Percentiles rank a stretch among this genome's conserved stretches.
Evolutionary conservation across 805 yeast species (phyloP).

Genomic region (Candida dajiaensis): DNA sequence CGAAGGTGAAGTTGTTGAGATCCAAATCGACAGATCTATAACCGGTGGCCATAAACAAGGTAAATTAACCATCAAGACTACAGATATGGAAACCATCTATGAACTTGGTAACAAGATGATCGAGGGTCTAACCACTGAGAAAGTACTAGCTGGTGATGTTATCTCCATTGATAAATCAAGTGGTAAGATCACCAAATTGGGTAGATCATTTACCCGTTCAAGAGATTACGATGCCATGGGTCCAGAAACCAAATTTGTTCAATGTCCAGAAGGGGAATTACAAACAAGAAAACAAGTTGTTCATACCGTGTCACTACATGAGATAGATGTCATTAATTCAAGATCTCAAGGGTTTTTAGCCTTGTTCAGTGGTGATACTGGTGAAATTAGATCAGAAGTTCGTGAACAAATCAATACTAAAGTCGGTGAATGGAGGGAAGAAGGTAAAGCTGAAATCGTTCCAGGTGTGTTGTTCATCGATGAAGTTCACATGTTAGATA

Average conservation of each 20-base stretch:
- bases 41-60: conserved; percentile 99
- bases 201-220: conserved; percentile 93
- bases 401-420: conserved; percentile 95
- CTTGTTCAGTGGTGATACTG: conserved; percentile 92
- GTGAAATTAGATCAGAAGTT: conserved; percentile 93
- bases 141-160: conserved; percentile 95
- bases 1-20: conserved; percentile 98
- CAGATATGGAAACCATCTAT: conserved; percentile 98
- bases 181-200: conserved; percentile 90
- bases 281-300: conserved; percentile 94
- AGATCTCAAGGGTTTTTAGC: conserved; percentile 98
- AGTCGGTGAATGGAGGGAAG: conserved; percentile 98
- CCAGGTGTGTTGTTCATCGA: conserved; percentile 98
- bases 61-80: conserved; percentile 91
- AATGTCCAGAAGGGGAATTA: conserved; percentile 97
- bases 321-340: conserved; percentile 95
- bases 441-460: conserved; percentile 95
- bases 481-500: conserved; percentile 97
- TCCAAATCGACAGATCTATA: conserved; percentile 86
- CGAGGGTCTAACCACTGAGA: conserved; percentile 89
- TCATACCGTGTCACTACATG: conserved; percentile 97
- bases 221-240: conserved; percentile 99
- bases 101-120: conserved; percentile 94
- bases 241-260: conserved; percentile 95
- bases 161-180: conserved; percentile 92